Evolutionary conservation across 306 rosid genomes (phyloP).

Genomic region (Vachellia pachyceras): DNA sequence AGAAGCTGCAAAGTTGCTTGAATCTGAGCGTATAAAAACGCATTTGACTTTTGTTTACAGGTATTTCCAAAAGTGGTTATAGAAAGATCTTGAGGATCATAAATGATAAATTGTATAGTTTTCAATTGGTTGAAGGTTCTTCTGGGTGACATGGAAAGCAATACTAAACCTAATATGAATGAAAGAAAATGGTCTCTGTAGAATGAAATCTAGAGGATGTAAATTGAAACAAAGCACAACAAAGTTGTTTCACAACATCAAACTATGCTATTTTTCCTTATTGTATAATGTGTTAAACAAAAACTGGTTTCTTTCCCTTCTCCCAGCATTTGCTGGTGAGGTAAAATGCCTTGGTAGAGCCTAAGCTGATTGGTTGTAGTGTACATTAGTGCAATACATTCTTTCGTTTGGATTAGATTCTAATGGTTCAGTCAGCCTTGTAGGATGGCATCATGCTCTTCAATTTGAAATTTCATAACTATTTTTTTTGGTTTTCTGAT

Average conservation of each 20-base stretch:
- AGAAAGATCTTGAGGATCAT: not conserved
- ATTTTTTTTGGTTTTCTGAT: too few relatives aligned
- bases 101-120: slow-evolving; percentile 9
- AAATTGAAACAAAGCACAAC: slow-evolving; percentile 8
- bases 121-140: not conserved
- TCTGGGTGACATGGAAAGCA: slow-evolving; percentile 2
- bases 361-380: too few relatives aligned
- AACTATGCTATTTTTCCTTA: not conserved
- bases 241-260: not conserved
- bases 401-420: too few relatives aligned
- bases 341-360: slow-evolving; percentile 4
- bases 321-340: too few relatives aligned
- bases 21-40: slow-evolving; percentile 95
- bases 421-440: too few relatives aligned
- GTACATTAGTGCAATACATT: too few relatives aligned
- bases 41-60: slow-evolving; percentile 94
- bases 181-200: slow-evolving; percentile 4
- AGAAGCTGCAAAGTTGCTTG: slow-evolving; percentile 90
- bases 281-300: not conserved
- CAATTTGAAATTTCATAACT: too few relatives aligned
- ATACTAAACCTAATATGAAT: slow-evolving; percentile 6
- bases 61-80: slow-evolving; percentile 43
- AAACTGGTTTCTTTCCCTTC: not conserved
- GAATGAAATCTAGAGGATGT: slow-evolving; percentile 17
- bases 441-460: too few relatives aligned